Evolutionary conservation across 345 rosid species (phyloP), one percentile per base, ranked within the genome.

Genomic region (Noccaea caerulescens): DNA sequence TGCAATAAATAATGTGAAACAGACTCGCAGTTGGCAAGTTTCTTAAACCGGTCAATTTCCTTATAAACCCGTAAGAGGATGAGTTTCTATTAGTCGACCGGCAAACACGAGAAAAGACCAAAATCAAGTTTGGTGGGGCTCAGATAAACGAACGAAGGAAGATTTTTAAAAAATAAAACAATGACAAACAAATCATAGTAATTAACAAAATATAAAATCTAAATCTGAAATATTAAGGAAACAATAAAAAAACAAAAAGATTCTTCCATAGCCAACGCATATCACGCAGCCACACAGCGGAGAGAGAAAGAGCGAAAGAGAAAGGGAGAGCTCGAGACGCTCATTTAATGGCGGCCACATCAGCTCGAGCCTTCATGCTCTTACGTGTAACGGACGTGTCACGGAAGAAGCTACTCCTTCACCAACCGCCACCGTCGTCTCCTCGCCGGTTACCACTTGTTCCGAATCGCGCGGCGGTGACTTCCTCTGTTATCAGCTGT

Each of bases 341-440:
- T 55, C 46, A 57, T 14, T 70, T 47, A 73, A 89, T 89, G 96
- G 96, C 96, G 76, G 84, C 91, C 60, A 16, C 89, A 23, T 77
- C 84, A 58, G 80, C 84, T 49, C 82, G 87, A 77, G 83, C 84
- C 55, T 81, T 87, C 74, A 49, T 75, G 55, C 75, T 83, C 64
- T 80, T 82, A 42, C 86, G 84, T 63, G 50, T 81, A 61, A 67
- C 70, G 1, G 76, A 76, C 30, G 46, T 80, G 7, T 77, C 85
- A n/a, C 51, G 64, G 36, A 76, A 76, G 12, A 78, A 79, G 8
- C 58, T 76, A 10, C 52, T 76, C 71, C 69, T 61, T 61, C 57
- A 68, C 45, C 73, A 62, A 57, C 60, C 72, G 7, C 69, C 70
- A 36, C 73, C 62, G 38, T 54, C 70, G 32, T 67, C 73, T 58